Percentiles rank a stretch among this genome's conserved stretches.
Conservation (phyloP, 164 flowering plant species). For the Piper betle region DNA sequence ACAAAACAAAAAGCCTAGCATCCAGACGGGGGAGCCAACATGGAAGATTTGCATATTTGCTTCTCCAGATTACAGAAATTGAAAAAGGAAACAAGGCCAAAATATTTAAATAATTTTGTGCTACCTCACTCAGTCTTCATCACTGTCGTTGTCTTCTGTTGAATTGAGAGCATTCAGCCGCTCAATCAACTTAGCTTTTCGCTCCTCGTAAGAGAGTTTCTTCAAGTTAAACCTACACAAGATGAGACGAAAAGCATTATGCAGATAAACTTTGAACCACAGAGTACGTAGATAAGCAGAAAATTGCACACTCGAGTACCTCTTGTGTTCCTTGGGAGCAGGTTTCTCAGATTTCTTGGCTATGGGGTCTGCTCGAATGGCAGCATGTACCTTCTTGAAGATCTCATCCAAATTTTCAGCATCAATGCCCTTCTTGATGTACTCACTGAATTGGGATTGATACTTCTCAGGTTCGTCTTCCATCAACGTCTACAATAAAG, state of each 20-base stretch:
- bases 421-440: slow-evolving; percentile 51
- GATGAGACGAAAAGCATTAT: not conserved
- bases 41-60: too few species aligned
- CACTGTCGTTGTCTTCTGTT: slow-evolving; percentile 35
- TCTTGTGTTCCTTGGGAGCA: slow-evolving; percentile 67
- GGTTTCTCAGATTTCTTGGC: slow-evolving; percentile 43
- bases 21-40: too few species aligned
- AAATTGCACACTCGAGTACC: slow-evolving; percentile 20
- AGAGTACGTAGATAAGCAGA: too few species aligned
- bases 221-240: slow-evolving; percentile 45
- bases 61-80: not conserved
- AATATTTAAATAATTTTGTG: not conserved
- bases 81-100: not conserved
- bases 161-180: slow-evolving; percentile 55
- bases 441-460: slow-evolving; percentile 64
- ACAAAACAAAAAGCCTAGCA: too few species aligned
- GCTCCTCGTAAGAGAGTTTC: slow-evolving; percentile 54
- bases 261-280: too few species aligned
- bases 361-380: slow-evolving; percentile 43
- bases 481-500: slow-evolving; percentile 30
- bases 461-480: slow-evolving; percentile 89
- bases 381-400: slow-evolving; percentile 52
- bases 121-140: slow-evolving; percentile 33
- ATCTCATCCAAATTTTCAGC: slow-evolving; percentile 47
- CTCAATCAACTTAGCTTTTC: slow-evolving; percentile 45